A percentile compares a stretch with the other conserved stretches of the same genome.
Conservation (phyloP, 345 rosid genomes). For the Microthlaspi erraticum region DNA sequence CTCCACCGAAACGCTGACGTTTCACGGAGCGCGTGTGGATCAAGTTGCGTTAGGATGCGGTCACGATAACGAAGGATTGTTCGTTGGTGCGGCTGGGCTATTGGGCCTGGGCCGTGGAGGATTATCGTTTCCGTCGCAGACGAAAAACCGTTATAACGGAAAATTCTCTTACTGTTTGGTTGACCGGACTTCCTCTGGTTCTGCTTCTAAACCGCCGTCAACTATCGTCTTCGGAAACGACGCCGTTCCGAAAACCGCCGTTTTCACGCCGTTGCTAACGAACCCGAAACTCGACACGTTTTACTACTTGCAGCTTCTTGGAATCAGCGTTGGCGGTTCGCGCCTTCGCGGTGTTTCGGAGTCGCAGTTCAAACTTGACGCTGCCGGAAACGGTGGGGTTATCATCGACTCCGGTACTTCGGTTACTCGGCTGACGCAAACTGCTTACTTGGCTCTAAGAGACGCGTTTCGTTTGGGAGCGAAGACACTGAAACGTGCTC, state of each 20-base stretch:
- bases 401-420: slow-evolving; percentile 89
- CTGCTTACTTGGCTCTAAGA: slow-evolving; percentile 67
- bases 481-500: slow-evolving; percentile 52
- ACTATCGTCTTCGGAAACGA: slow-evolving; percentile 70
- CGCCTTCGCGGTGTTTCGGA: slow-evolving; percentile 70
- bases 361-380: slow-evolving; percentile 72
- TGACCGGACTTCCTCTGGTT: slow-evolving; percentile 64
- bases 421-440: slow-evolving; percentile 68
- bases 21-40: slow-evolving; percentile 62
- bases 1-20: slow-evolving; percentile 82
- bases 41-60: slow-evolving; percentile 89
- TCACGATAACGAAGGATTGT: slow-evolving; percentile 90
- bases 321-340: slow-evolving; percentile 85
- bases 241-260: slow-evolving; percentile 65
- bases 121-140: slow-evolving; percentile 81
- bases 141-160: slow-evolving; percentile 68
- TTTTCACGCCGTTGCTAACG: slow-evolving; percentile 69
- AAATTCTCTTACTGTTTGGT: slow-evolving; percentile 91
- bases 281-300: slow-evolving; percentile 92
- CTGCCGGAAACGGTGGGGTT: slow-evolving; percentile 80
- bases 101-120: slow-evolving; percentile 90
- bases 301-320: slow-evolving; percentile 79
- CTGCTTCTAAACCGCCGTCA: slow-evolving; percentile 71
- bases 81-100: slow-evolving; percentile 90
- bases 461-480: slow-evolving; percentile 64